phyloP scores from a whole-genome alignment of 495 filamentous ascomycete species.

The Penicillium soppii region DNA sequence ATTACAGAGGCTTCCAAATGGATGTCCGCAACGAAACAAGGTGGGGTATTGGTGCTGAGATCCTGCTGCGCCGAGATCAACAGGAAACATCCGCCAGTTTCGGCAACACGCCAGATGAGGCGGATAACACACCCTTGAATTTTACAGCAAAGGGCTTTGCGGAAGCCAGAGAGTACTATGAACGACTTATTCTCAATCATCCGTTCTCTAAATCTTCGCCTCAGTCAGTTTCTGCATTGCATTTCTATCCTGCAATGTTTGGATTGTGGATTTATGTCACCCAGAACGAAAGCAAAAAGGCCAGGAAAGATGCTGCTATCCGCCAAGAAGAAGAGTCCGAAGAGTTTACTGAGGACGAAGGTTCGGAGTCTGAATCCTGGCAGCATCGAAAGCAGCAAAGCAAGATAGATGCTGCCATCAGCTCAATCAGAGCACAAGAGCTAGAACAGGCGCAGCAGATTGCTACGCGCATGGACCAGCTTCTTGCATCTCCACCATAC shows the following conservation, averaged over 20 bases:
- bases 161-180: slow-evolving; percentile 62
- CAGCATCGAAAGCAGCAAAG: slow-evolving; percentile 6
- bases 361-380: slow-evolving; percentile 19
- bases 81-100: slow-evolving; percentile 13
- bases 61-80: slow-evolving; percentile 52
- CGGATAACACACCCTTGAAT: slow-evolving; percentile 6
- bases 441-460: slow-evolving; percentile 54
- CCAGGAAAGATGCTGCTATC: slow-evolving; percentile 24
- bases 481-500: slow-evolving; percentile 64
- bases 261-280: slow-evolving; percentile 63
- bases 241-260: slow-evolving; percentile 69
- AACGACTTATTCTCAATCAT: slow-evolving; percentile 65
- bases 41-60: slow-evolving; percentile 72
- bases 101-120: background rate
- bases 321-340: slow-evolving; percentile 19
- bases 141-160: slow-evolving; percentile 55
- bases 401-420: slow-evolving; percentile 20
- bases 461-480: slow-evolving; percentile 59
- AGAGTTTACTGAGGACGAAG: slow-evolving; percentile 32
- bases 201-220: slow-evolving; percentile 52
- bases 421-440: slow-evolving; percentile 29
- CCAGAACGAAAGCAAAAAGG: slow-evolving; percentile 47
- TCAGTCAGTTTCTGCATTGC: slow-evolving; percentile 44
- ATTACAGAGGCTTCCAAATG: slow-evolving; percentile 47
- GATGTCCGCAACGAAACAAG: slow-evolving; percentile 55